Evolutionary conservation across 2,329 filamentous ascomycete species (phyloP).

Genomic region (Drechslerella dactyloides): DNA sequence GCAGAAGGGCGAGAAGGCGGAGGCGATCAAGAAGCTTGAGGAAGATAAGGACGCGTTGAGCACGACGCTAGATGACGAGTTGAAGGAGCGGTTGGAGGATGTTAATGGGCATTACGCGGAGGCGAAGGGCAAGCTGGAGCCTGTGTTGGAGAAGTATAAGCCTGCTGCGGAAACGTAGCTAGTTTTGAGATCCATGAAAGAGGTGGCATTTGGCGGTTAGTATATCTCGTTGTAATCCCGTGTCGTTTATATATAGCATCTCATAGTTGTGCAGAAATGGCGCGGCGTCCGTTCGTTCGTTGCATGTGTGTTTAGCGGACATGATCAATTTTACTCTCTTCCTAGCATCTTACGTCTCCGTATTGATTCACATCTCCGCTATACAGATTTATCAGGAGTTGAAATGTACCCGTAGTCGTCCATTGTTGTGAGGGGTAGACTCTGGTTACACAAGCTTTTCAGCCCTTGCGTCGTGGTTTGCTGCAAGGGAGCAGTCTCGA

Average conservation of each 20-base stretch:
- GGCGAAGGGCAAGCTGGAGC: constrained; percentile 44
- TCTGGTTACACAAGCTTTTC: too few species aligned
- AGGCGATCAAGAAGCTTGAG: constrained; percentile 33
- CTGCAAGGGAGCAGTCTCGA: too few species aligned
- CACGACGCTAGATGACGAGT: constrained; percentile 42
- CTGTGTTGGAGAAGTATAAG: constrained; percentile 41
- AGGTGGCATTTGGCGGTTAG: too few species aligned
- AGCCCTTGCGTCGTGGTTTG: too few species aligned
- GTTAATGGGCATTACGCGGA: constrained; percentile 46
- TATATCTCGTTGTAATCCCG: too few species aligned
- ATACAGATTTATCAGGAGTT: too few species aligned
- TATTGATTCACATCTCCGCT: too few species aligned
- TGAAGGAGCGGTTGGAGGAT: constrained; percentile 47
- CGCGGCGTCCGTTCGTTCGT: constrained; percentile 12
- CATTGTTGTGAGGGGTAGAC: too few species aligned
- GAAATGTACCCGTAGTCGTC: too few species aligned
- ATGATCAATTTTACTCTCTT: too few species aligned
- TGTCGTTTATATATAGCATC: background rate
- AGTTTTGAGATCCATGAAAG: background rate
- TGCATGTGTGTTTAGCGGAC: constrained; percentile 26
- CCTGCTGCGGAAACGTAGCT: constrained; percentile 23
- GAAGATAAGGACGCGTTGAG: constrained; percentile 36
- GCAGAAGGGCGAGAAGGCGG: constrained; percentile 39
- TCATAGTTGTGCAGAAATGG: constrained; percentile 11
- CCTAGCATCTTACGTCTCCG: too few species aligned